A percentile compares a stretch with the other conserved stretches of the same genome.
Evolutionary conservation across 75 land plant species (phyloP).

Genomic region (Pinus tabuliformis): DNA sequence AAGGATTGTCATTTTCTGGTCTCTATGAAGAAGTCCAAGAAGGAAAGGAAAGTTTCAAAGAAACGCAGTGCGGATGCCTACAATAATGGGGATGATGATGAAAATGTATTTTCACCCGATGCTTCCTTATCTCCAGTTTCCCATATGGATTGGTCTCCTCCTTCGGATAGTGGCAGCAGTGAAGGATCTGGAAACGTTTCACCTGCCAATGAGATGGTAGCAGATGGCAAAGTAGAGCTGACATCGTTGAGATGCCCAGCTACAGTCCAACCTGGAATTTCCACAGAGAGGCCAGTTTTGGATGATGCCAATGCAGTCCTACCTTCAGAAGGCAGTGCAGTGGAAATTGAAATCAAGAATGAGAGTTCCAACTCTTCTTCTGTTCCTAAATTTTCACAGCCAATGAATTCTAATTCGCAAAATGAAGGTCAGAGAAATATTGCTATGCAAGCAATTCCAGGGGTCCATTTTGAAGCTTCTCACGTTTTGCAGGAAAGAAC

Average conservation of each 20-base stretch:
- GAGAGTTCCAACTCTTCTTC: slow-evolving; percentile 19
- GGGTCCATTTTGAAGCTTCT: not conserved
- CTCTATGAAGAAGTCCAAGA: slow-evolving; percentile 53
- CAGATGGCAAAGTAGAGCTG: not conserved
- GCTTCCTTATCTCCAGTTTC: slow-evolving; percentile 5
- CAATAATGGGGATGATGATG: slow-evolving; percentile 40
- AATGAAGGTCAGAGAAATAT: slow-evolving; percentile 3
- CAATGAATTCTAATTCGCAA: slow-evolving; percentile 3
- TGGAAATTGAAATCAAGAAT: slow-evolving; percentile 6
- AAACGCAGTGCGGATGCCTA: slow-evolving; percentile 39
- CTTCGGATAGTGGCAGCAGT: slow-evolving; percentile 2
- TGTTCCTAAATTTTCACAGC: not conserved
- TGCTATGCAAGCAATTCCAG: not conserved
- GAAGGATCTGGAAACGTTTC: slow-evolving; percentile 6
- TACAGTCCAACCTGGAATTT: slow-evolving; percentile 2
- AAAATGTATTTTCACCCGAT: slow-evolving; percentile 11
- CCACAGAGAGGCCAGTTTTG: not conserved
- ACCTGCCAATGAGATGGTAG: not conserved
- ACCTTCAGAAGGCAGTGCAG: not conserved
- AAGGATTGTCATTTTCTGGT: slow-evolving; percentile 63
- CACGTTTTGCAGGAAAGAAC: slow-evolving; percentile 16
- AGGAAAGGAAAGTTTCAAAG: slow-evolving; percentile 42
- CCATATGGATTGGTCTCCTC: slow-evolving; percentile 5
- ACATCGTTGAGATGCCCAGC: slow-evolving; percentile 4
- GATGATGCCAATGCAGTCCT: not conserved